Base-by-base conservation (phyloP, 441 rosid species). In the Croton laevigatus region DNA sequence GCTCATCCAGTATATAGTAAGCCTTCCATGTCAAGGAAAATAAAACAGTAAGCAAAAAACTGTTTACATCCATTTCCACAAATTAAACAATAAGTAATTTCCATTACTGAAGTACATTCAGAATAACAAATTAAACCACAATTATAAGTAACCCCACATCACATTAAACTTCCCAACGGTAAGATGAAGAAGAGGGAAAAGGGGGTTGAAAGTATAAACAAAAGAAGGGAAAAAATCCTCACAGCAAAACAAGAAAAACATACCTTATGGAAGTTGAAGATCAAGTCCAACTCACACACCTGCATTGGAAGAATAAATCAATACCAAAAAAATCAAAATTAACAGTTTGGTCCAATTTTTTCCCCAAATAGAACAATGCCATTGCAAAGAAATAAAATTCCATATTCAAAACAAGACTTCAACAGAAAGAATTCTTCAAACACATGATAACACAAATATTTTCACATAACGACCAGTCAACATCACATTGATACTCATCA, bases 231-330 rank as follows among this genome's bases (percentile, higher is more conserved):
- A 37, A 4, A 62, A 49, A 19, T 8, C 62, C 37, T 23, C 53
- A 46, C 62, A 57, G 44, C 51, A 60, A 62, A 69, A 66, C 16
- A 70, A 61, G 40, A 3, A 20, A n/a, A 54, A 54, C 12, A 22
- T 69, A 88, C 96, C 90, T 90, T 90, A 49, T 90, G 93, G 75
- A 88, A 90, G 80, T 90, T 90, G 80, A 86, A 90, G 74, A 90
- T 90, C 86, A 90, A 83, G 78, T 89, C 96, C 84, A 89, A 62
- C 83, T 89, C 91, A 59, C 96, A 89, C 22, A 89, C 96, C 96
- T 88, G 83, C 32, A 75, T 27, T 86, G 83, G 36, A 75, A 79
- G 68, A 17, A 75, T 22, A 69, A 44, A 62, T 20, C 57, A 62
- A 74, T 70, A 63, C 32, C 14, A 22, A 73, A 32, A 53, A 16